phyloP scores from a whole-genome alignment of 805 yeast species.

The Lipomyces japonicus region DNA sequence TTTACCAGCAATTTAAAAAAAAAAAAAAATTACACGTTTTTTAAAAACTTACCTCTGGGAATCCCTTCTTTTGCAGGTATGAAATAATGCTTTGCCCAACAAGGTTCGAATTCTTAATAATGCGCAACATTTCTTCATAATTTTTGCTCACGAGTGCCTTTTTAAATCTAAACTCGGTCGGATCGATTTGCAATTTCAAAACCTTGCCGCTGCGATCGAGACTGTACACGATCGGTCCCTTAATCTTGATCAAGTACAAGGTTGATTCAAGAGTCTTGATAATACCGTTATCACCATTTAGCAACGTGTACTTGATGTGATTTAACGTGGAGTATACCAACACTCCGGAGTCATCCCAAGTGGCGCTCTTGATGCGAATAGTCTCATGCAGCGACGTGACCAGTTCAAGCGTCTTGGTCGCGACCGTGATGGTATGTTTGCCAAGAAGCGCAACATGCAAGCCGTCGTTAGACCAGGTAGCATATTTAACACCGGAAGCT shows the following conservation, averaged over 20 bases:
- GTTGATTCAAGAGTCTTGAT: slow-evolving; percentile 89
- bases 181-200: slow-evolving; percentile 75
- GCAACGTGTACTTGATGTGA: slow-evolving; percentile 87
- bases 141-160: slow-evolving; percentile 85
- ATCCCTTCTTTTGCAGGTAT: slow-evolving; percentile 89
- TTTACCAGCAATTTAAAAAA: background rate
- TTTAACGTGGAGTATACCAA: slow-evolving; percentile 89
- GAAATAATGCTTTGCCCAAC: slow-evolving; percentile 98
- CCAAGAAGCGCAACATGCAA: slow-evolving; percentile 82
- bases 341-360: slow-evolving; percentile 94
- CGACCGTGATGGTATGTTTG: slow-evolving; percentile 89
- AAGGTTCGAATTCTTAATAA: slow-evolving; percentile 80
- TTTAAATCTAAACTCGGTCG: slow-evolving; percentile 96
- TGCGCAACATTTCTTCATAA: slow-evolving; percentile 84
- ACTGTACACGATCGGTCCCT: slow-evolving; percentile 70
- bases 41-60: slow-evolving; percentile 68
- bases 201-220: slow-evolving; percentile 82
- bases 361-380: slow-evolving; percentile 91
- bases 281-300: slow-evolving; percentile 94
- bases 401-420: slow-evolving; percentile 69
- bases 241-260: slow-evolving; percentile 69
- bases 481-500: slow-evolving; percentile 80
- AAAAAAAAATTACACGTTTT: background rate
- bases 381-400: slow-evolving; percentile 91
- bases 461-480: slow-evolving; percentile 83